A percentile compares a stretch with the other conserved stretches of the same genome.
These are phyloP conservation scores for Beauveria rudraprayagi DNA, from an alignment of 2,329 filamentous ascomycete species.

Conservation along the genomic window DNA sequence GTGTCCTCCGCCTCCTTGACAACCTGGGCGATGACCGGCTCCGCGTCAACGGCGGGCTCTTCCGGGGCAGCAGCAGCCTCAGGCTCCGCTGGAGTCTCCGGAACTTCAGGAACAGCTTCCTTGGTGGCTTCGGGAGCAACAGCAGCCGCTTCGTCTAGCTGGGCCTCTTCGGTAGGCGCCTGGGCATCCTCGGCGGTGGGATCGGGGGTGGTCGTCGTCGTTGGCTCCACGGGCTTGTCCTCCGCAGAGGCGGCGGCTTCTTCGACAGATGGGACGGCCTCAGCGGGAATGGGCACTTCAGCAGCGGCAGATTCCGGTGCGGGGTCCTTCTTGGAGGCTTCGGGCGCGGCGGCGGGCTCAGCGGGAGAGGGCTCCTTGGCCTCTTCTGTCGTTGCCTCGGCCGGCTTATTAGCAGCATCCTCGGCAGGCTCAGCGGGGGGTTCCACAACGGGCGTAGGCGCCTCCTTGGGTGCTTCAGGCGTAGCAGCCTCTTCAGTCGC, in stretches of 20 bases:
- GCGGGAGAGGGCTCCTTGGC: constrained; percentile 12
- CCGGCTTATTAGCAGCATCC: constrained; percentile 13
- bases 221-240: not conserved
- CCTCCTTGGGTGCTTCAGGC: not conserved
- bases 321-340: constrained; percentile 4
- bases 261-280: not conserved
- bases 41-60: not conserved
- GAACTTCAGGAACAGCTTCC: not conserved
- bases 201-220: not conserved
- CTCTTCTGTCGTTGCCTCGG: not conserved
- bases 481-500: not conserved
- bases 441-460: not conserved
- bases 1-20: no score
- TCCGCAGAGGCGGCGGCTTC: constrained; percentile 5
- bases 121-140: constrained; percentile 15
- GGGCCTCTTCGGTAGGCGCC: not conserved
- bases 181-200: not conserved
- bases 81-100: constrained; percentile 12
- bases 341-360: constrained; percentile 13
- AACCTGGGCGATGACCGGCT: not conserved
- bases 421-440: constrained; percentile 8
- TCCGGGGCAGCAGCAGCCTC: not conserved
- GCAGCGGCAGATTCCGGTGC: not conserved
- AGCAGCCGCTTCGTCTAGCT: not conserved
- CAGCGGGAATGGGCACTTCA: not conserved